Base-by-base conservation (phyloP, 257 asterid genomes). In the Forsythia suspensa region DNA sequence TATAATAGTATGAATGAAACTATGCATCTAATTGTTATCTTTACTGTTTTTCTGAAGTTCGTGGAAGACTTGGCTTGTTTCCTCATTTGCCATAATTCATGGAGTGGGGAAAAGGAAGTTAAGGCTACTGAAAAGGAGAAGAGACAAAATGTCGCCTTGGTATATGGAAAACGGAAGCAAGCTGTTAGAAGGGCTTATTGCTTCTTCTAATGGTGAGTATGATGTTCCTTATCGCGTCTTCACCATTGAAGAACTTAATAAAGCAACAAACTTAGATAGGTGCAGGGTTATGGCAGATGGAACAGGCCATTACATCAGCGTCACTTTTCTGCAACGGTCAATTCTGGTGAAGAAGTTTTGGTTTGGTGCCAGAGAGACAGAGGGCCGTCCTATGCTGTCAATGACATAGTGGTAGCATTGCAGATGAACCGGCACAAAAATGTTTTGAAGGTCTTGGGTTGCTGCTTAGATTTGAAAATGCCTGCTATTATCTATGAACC, bases 391-490 rank as follows among this genome's bases (percentile, higher is more conserved):
- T 40, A 41, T 70, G 24, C 67, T 8, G 55, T 67, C 59, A 43
- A 51, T 37, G 84, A 80, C 3, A 70, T 80, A 3, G 84, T 59
- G 13, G 7, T 70, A 6, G 52, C 80, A 21, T 24, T 44, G 46
- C 57, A 42, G 71, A 59, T 81, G 70, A 59, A 74, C 72, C 44
- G 72, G n/a, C 84, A 76, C 59, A 76, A 76, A 63, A 81, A 76
- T 20, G 69, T 76, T 2, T 21, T 76, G 52, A 71, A 65, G 68
- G 44, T 81, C 15, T 20, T 81, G 39, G 81, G 84, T 7, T 81
- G 76, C 29, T 76, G 84, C 51, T 61, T 81, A 42, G 84, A 81
- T 16, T 61, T 76, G 20, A 11, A 76, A 38, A 42, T 18, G 10
- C 80, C 76, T 40, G 80, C 43, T 36, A 44, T 61, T 3, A 12